These are phyloP conservation scores for Myriosclerotinia scirpicola DNA, from an alignment of 2,329 filamentous ascomycete species.

Conservation along the genomic window DNA sequence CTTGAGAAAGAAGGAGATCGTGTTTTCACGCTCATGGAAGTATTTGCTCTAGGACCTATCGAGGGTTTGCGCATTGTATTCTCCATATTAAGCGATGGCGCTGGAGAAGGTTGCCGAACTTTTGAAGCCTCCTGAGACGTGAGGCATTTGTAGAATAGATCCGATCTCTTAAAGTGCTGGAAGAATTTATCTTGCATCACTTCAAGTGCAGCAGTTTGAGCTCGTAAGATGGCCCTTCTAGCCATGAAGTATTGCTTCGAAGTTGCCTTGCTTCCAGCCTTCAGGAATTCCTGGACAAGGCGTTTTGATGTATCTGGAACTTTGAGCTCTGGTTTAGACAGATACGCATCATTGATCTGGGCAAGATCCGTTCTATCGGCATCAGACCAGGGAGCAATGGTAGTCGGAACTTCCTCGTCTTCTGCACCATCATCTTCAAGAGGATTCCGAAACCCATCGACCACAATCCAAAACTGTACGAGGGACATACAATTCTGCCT, in stretches of 20 bases:
- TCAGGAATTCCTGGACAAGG: constrained; percentile 74
- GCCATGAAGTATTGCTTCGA: constrained; percentile 81
- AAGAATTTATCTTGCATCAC: constrained; percentile 81
- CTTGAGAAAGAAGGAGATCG: constrained; percentile 48
- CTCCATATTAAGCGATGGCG: constrained; percentile 37
- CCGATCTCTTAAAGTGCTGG: constrained; percentile 84
- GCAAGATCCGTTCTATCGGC: constrained; percentile 84
- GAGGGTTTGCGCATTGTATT: constrained; percentile 40
- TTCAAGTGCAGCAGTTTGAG: constrained; percentile 80
- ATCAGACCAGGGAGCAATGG: constrained; percentile 70
- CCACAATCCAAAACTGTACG: constrained; percentile 97
- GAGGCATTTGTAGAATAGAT: constrained; percentile 94
- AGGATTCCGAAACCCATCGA: constrained; percentile 93
- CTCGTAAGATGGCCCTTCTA: constrained; percentile 74
- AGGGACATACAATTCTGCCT: constrained; percentile 80
- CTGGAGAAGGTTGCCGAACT: constrained; percentile 23
- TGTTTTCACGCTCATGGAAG: constrained; percentile 42
- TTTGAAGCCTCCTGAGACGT: constrained; percentile 75
- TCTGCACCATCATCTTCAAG: constrained; percentile 83
- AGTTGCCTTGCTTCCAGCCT: constrained; percentile 72
- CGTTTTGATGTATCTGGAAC: constrained; percentile 68
- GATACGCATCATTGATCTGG: constrained; percentile 87
- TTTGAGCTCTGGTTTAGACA: constrained; percentile 78
- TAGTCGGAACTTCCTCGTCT: constrained; percentile 56
- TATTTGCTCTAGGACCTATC: constrained; percentile 30